Conservation (phyloP, 1,139 yeast genomes). For the Candida pseudocylindracea region DNA sequence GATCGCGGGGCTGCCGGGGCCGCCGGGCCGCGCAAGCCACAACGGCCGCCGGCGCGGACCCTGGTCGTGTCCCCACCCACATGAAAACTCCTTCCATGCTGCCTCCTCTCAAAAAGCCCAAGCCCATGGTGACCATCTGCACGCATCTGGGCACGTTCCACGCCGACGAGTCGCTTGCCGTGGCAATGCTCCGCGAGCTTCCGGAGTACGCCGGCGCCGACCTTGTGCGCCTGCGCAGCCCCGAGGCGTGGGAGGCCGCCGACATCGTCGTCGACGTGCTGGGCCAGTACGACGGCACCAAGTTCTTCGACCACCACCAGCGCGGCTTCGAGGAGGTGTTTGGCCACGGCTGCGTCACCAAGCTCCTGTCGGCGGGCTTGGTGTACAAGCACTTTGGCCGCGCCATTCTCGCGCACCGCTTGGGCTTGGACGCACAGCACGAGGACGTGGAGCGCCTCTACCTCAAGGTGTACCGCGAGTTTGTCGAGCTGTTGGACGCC, state of each 20-base stretch:
- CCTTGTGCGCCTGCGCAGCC: constrained; percentile 66
- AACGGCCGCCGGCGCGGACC: too few relatives aligned
- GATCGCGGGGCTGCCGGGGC: too few relatives aligned
- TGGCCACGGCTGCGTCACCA: constrained; percentile 25
- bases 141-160: constrained; percentile 93
- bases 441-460: constrained; percentile 36
- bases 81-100: too few relatives aligned
- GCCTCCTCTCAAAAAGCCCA: not conserved
- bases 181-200: constrained; percentile 53
- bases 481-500: constrained; percentile 84
- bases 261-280: constrained; percentile 91
- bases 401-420: constrained; percentile 27
- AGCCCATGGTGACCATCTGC: constrained; percentile 28
- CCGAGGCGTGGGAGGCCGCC: constrained; percentile 62
- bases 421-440: constrained; percentile 6
- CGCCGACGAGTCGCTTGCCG: constrained; percentile 96
- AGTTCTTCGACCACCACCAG: constrained; percentile 92
- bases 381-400: constrained; percentile 85
- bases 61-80: too few relatives aligned
- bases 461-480: constrained; percentile 58
- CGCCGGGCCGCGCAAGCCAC: too few relatives aligned
- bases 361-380: constrained; percentile 83
- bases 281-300: constrained; percentile 76
- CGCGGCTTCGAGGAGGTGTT: constrained; percentile 22
- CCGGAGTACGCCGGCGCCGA: constrained; percentile 48